Evolutionary conservation across 805 yeast genomes (phyloP).

Genomic region (Candida tibetensis): DNA sequence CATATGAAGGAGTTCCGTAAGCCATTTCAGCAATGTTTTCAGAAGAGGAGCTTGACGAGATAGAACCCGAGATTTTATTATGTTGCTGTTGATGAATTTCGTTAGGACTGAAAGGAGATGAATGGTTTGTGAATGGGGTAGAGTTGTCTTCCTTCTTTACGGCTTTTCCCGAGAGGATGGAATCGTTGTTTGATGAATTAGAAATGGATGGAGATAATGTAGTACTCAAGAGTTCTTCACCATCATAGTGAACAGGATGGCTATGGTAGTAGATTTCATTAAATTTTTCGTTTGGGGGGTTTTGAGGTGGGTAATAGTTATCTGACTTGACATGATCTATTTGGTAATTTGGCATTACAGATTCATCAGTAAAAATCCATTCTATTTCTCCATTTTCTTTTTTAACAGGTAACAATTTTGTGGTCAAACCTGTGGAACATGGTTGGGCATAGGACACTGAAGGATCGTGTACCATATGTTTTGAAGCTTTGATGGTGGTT

Average conservation of each 20-base stretch:
- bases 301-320: neutral
- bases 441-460: constrained; percentile 13
- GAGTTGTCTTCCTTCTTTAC: constrained; percentile 14
- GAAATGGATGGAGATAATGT: constrained; percentile 38
- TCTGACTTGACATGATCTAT: neutral
- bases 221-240: constrained; percentile 6
- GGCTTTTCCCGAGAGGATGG: constrained; percentile 21
- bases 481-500: constrained; percentile 2
- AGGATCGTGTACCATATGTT: neutral
- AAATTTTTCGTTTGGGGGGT: constrained; percentile 3
- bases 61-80: neutral
- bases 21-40: constrained; percentile 13
- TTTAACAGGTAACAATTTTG: constrained; percentile 50
- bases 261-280: neutral
- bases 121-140: constrained; percentile 31
- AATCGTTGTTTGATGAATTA: constrained; percentile 34
- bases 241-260: constrained; percentile 2
- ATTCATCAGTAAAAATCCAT: constrained; percentile 52
- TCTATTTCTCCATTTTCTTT: constrained; percentile 55
- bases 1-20: constrained; percentile 9
- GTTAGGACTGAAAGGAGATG: constrained; percentile 25
- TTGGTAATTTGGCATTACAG: constrained; percentile 1
- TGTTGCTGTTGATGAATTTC: constrained; percentile 9
- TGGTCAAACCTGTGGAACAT: constrained; percentile 51
- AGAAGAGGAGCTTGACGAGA: constrained; percentile 7